Evolutionary conservation across 345 rosid genomes (phyloP), one percentile per base, ranked within the genome.

Genomic region (Brassica nigra): DNA sequence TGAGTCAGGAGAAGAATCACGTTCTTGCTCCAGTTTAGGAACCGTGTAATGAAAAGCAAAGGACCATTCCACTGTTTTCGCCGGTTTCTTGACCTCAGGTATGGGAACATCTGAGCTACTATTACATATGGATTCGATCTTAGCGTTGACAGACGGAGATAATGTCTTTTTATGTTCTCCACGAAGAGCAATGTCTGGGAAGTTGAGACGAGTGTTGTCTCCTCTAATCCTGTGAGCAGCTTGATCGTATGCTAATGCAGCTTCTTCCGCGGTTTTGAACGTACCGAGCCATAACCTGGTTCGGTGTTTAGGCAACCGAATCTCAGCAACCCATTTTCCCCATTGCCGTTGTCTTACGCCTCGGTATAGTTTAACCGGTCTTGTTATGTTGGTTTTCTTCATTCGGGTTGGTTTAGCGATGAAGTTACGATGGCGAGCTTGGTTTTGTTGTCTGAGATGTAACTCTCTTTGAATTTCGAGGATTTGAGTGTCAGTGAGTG

Each of bases 281-380:
- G 99, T 95, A 71, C 99, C 99, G n/a, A 95, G 95, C 99, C 99
- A 95, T 74, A 95, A 91, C 30, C 99, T 86, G 28, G 99, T 91
- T 8, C 97, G 86, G 87, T 91, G 91, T 86, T 83, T 95, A 29
- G 98, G 99, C 6, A 95, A 86, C 64, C 97, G 87, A 73, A 92
- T 92, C 81, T 94, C 97, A 20, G 98, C 97, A 0, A 92, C 97
- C 98, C 97, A 94, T 71, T 94, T 94, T 34, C 97, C 96, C 97
- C 97, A 92, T 68, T 94, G 97, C 59, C 98, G 75, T 83, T 94
- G 98, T 81, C 98, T 92, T 66, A 94, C 96, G 62, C 98, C 98
- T 77, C 96, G 76, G 83, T 90, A 92, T 2, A 88, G 94, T 70
- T 91, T 91, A 28, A 83, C 78, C 62, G 90, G 85, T 81, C 89